Evolutionary conservation across 148 eudicot genomes (phyloP), one percentile per base, ranked within the genome.

Genomic region (Fagopyrum tataricum): DNA sequence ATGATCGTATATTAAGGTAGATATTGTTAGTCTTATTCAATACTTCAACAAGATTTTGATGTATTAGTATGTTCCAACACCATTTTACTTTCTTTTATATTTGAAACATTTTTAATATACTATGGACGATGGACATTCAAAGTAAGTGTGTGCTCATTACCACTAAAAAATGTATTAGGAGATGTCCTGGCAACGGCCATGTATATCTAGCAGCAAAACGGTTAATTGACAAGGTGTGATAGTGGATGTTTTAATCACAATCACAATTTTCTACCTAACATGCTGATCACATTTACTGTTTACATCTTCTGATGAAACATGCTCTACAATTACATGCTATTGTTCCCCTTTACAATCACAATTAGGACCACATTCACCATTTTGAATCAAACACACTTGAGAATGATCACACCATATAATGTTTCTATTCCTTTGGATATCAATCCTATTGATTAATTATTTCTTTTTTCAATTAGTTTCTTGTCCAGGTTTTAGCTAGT

Each of bases 1-100:
- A 89, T 88, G 97, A 95, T 78, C 87, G 93, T 51, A 95, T 95
- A 77, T 82, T 95, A 75, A 87, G 98, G 98, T 95, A 78, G 42
- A 42, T 64, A 64, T 31, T 1, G 10, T 64, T 13, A 31, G 20
- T 31, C 69, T 39, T 13, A 31, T 2, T 62, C n/a, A 31, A 31
- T 23, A 31, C 7, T 62, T 26, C 68, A 31, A 7, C n/a, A 5
- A 64, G 6, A 43, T 37, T 64, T 64, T 31, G 43, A 31, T 37
- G 18, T 6, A 5, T 4, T 64, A 31, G 68, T 37, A 31, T 64
- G 13, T 31, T 64, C 68, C 68, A 64, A 39, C 43, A 14, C 31
- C 68, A 31, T 64, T 64, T 64, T 3, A 17, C 56, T 51, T 51
- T 51, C 56, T 51, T 51, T 15, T 52, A 52, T 52, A 52, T 15